Evolutionary conservation across 177 flowering plant genomes (phyloP).

Genomic region (Vitis hybrid): DNA sequence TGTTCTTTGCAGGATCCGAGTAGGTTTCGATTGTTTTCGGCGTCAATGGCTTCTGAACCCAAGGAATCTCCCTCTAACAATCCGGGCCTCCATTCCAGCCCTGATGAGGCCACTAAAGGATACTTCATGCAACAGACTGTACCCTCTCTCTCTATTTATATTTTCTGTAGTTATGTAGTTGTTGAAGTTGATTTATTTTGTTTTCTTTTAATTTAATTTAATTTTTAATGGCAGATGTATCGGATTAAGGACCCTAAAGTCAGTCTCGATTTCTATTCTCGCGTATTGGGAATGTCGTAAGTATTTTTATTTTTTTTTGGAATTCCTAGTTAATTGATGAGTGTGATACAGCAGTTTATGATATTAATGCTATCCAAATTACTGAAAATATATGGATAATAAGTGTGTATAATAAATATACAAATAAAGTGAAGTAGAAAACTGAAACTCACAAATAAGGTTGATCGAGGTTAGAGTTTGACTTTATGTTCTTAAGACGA

Average conservation of each 20-base stretch:
- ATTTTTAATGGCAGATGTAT: constrained; percentile 67
- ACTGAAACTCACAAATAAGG: no score
- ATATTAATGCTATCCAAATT: no score
- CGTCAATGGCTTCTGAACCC: constrained; percentile 67
- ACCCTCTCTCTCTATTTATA: neutral
- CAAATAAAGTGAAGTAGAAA: no score
- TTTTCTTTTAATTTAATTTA: neutral
- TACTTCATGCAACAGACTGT: constrained; percentile 97
- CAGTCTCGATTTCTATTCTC: constrained; percentile 94
- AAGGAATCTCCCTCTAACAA: constrained; percentile 80
- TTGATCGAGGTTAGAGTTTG: no score
- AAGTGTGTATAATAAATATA: no score
- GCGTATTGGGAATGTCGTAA: constrained; percentile 95
- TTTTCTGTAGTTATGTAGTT: neutral
- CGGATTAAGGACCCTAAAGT: constrained; percentile 96
- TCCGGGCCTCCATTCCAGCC: constrained; percentile 67
- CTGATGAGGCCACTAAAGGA: constrained; percentile 86
- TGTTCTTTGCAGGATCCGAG: constrained; percentile 30
- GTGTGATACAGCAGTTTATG: neutral
- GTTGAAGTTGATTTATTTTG: neutral
- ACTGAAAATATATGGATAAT: no score
- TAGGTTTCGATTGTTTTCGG: constrained; percentile 35
- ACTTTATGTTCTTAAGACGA: rapidly evolving
- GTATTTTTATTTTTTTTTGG: constrained; percentile 25
- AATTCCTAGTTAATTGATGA: neutral